Percentiles rank a stretch among this genome's conserved stretches.
These are phyloP conservation scores for Chaetothyriales sp. DNA, from an alignment of 2,329 filamentous ascomycete species.

Conservation along the genomic window DNA sequence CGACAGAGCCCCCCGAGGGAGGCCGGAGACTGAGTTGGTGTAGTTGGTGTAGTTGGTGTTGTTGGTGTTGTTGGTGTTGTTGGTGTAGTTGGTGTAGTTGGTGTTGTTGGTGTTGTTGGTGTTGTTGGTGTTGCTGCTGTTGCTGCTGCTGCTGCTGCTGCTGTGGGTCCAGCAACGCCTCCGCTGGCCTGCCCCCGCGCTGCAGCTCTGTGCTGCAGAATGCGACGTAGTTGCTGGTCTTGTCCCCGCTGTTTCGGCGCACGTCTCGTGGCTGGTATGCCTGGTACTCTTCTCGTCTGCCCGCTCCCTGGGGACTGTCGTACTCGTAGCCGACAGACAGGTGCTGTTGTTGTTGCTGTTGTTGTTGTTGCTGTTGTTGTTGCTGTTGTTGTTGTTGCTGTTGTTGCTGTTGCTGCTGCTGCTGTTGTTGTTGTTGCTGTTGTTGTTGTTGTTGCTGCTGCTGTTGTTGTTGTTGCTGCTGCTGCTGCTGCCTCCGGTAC, in stretches of 20 bases:
- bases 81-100: conserved; percentile 25
- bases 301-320: conserved; percentile 13
- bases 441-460: conserved; percentile 1
- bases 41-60: conserved; percentile 24
- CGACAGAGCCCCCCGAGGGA: conserved; percentile 25
- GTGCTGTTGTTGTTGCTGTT: conserved; percentile 10
- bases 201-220: conserved; percentile 3
- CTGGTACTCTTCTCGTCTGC: conserved; percentile 12
- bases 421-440: conserved; percentile 1
- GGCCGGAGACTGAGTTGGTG: conserved; percentile 20
- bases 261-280: conserved; percentile 9
- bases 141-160: conserved; percentile 24
- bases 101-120: conserved; percentile 13
- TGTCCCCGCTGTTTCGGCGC: not conserved
- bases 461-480: not conserved
- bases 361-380: conserved; percentile 9
- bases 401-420: not conserved
- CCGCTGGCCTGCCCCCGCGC: conserved; percentile 9
- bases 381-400: conserved; percentile 1
- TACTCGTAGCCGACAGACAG: conserved; percentile 15
- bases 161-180: conserved; percentile 13
- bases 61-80: conserved; percentile 18
- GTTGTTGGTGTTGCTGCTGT: conserved; percentile 4
- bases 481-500: conserved; percentile 5
- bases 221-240: conserved; percentile 1